Conservation (phyloP, 805 yeast genomes). For the Hanseniaspora opuntiae region DNA sequence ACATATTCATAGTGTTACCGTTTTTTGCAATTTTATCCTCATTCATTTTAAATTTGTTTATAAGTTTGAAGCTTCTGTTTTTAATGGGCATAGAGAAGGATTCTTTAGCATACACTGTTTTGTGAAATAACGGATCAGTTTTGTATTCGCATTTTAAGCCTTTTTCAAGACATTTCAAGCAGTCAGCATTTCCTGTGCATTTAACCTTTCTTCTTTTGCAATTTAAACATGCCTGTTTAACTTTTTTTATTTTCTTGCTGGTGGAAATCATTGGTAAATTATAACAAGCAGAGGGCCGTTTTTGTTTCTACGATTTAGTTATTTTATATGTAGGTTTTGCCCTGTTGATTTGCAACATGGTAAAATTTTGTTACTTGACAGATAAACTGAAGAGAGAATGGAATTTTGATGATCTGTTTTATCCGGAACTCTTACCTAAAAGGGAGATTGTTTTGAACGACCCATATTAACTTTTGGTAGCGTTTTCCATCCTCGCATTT, state of each 20-base stretch:
- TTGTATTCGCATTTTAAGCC: constrained; percentile 55
- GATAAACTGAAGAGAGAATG: no score
- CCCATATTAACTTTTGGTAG: no score
- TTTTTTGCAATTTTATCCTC: constrained; percentile 1
- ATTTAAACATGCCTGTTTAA: constrained; percentile 58
- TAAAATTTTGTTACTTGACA: no score
- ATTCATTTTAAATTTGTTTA: neutral
- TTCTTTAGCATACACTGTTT: neutral
- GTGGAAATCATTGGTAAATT: neutral
- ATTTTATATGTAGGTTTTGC: neutral
- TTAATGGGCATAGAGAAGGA: neutral
- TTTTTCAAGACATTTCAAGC: constrained; percentile 70
- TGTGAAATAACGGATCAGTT: constrained; percentile 1
- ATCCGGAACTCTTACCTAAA: no score
- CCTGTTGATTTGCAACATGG: no score
- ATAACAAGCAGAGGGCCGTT: neutral
- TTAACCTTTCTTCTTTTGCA: constrained; percentile 66
- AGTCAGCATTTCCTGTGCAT: constrained; percentile 69
- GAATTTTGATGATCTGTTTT: no score
- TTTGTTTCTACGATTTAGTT: neutral
- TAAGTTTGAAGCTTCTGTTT: neutral
- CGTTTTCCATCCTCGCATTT: no score
- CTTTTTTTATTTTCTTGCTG: constrained; percentile 46
- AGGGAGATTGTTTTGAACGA: no score
- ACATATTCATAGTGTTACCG: neutral